Evolutionary conservation across 306 rosid genomes (phyloP).

Genomic region (Rosa multiflora): DNA sequence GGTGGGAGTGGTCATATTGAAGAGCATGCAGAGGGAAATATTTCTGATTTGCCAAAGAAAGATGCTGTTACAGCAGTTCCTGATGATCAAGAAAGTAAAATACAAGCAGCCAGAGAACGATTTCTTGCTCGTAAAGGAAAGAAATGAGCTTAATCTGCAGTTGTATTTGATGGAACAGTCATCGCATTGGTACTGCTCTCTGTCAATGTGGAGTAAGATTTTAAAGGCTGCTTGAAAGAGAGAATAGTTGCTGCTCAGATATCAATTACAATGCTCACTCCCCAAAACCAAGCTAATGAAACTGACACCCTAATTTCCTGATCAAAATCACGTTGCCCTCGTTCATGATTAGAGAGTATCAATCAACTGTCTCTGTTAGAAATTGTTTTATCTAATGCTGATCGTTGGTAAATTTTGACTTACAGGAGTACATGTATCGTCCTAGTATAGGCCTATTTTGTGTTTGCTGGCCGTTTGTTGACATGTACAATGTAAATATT

Average conservation of each 20-base stretch:
- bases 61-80: conserved; percentile 31
- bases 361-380: neutral
- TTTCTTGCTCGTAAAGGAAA: conserved; percentile 76
- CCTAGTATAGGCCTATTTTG: neutral
- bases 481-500: neutral
- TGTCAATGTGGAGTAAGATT: neutral
- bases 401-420: neutral
- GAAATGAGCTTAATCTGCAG: conserved; percentile 40
- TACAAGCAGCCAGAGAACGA: conserved; percentile 88
- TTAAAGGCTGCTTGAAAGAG: neutral
- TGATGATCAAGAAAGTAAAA: conserved; percentile 57
- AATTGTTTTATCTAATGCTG: neutral
- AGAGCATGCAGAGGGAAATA: conserved; percentile 43
- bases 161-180: conserved; percentile 16
- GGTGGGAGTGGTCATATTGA: conserved; percentile 52
- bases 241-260: neutral
- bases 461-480: neutral
- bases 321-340: neutral
- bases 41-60: conserved; percentile 53
- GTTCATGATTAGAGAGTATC: too few species aligned
- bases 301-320: neutral
- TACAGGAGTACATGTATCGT: neutral
- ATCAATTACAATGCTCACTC: neutral
- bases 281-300: neutral
- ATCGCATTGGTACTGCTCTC: neutral